Percentiles rank a stretch among this genome's conserved stretches.
Evolutionary conservation across 2,329 filamentous ascomycete genomes (phyloP).

Genomic region (Exophiala phaeomuriformis): DNA sequence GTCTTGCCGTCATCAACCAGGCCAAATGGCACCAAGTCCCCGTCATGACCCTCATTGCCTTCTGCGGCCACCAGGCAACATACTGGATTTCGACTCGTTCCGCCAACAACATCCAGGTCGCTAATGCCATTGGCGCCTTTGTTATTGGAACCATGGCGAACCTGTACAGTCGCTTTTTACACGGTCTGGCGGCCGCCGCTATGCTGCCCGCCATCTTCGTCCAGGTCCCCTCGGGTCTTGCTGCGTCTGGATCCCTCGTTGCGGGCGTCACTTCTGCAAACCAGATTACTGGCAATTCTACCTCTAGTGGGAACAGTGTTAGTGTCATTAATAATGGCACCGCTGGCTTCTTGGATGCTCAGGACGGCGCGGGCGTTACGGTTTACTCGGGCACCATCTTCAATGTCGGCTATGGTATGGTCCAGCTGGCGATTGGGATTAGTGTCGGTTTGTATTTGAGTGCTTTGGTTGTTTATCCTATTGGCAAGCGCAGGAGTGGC

Average conservation of each 20-base stretch:
- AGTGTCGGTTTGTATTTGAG: slow-evolving; percentile 43
- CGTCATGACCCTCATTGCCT: slow-evolving; percentile 65
- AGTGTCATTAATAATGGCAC: slow-evolving; percentile 38
- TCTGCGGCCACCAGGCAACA: slow-evolving; percentile 68
- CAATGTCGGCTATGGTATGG: slow-evolving; percentile 42
- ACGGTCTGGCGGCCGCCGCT: slow-evolving; percentile 73
- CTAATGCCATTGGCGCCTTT: slow-evolving; percentile 69
- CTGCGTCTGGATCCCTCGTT: slow-evolving; percentile 51
- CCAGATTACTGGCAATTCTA: slow-evolving; percentile 35
- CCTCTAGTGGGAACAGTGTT: slow-evolving; percentile 24
- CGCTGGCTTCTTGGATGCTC: slow-evolving; percentile 20
- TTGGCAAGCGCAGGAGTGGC: slow-evolving; percentile 41
- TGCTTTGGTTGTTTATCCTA: slow-evolving; percentile 41
- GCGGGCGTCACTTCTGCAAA: slow-evolving; percentile 49
- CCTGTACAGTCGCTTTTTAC: slow-evolving; percentile 62
- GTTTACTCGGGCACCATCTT: slow-evolving; percentile 33
- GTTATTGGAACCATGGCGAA: slow-evolving; percentile 72
- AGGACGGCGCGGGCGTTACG: slow-evolving; percentile 6
- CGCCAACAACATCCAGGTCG: slow-evolving; percentile 62
- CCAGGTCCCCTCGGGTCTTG: slow-evolving; percentile 54
- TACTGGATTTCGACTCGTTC: slow-evolving; percentile 64
- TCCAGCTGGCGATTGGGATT: slow-evolving; percentile 43
- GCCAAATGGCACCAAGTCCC: slow-evolving; percentile 72
- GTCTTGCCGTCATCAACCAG: slow-evolving; percentile 71
- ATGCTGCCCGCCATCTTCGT: slow-evolving; percentile 82